phyloP scores from a whole-genome alignment of 2,329 filamentous ascomycete species.

The Magnaporthiopsis rhizophila region DNA sequence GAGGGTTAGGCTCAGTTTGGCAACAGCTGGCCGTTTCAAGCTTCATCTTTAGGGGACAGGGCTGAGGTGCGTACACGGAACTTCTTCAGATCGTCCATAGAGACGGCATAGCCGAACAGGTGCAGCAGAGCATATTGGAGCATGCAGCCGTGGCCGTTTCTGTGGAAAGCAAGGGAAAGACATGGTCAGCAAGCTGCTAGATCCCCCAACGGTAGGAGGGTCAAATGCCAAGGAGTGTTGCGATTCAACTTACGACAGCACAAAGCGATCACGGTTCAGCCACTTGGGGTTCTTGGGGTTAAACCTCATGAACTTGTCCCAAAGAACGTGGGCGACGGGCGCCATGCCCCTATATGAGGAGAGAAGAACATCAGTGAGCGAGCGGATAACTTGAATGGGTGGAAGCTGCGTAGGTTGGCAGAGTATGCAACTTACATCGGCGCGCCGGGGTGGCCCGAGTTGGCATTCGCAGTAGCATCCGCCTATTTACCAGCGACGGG shows the following conservation, averaged over 20 bases:
- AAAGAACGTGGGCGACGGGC: slow-evolving; percentile 91
- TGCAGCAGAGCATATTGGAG: slow-evolving; percentile 98
- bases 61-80: slow-evolving; percentile 70
- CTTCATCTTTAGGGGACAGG: background rate
- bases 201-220: slow-evolving; percentile 10
- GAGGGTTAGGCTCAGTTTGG: background rate
- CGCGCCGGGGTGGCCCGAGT: slow-evolving; percentile 97
- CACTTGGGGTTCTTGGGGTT: slow-evolving; percentile 98
- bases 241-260: slow-evolving; percentile 76
- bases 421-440: slow-evolving; percentile 62
- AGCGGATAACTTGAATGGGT: background rate
- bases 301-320: slow-evolving; percentile 99
- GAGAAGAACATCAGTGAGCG: slow-evolving; percentile 11
- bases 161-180: slow-evolving; percentile 26
- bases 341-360: slow-evolving; percentile 61
- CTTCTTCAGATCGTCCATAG: slow-evolving; percentile 85
- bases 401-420: background rate
- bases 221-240: background rate
- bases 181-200: slow-evolving; percentile 8
- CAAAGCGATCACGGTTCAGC: slow-evolving; percentile 96
- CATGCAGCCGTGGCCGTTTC: slow-evolving; percentile 99
- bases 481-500: slow-evolving; percentile 49
- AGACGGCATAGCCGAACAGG: slow-evolving; percentile 83
- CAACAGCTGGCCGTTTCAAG: background rate
- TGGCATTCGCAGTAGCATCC: slow-evolving; percentile 93